A percentile compares a stretch with the other conserved stretches of the same genome.
Conservation (phyloP, 306 rosid species). For the Vigna unguiculata region DNA sequence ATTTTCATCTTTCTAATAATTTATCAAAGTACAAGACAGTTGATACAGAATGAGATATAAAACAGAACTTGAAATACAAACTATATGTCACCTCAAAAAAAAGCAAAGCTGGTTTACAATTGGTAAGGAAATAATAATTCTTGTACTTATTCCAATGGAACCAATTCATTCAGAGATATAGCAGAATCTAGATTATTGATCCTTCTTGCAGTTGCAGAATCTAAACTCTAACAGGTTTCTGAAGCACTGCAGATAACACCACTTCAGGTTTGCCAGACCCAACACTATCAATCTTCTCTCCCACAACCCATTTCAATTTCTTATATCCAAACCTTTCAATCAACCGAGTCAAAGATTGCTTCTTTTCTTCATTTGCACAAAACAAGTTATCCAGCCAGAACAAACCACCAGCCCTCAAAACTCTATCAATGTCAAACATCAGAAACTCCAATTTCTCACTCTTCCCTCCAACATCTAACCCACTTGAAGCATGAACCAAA, state of each 20-base stretch:
- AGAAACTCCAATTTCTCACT: conserved; percentile 80
- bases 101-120: conserved; percentile 53
- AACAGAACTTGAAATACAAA: conserved; percentile 43
- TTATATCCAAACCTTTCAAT: conserved; percentile 89
- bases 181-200: conserved; percentile 48
- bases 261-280: conserved; percentile 68
- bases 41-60: conserved; percentile 43
- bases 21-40: conserved; percentile 41
- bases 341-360: conserved; percentile 69
- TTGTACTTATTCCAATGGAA: conserved; percentile 57
- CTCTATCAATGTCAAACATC: conserved; percentile 87
- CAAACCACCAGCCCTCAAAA: conserved; percentile 87
- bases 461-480: conserved; percentile 77
- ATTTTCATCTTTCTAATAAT: conserved; percentile 46
- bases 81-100: conserved; percentile 49
- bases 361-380: conserved; percentile 77
- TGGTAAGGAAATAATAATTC: conserved; percentile 49
- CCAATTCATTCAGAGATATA: conserved; percentile 47
- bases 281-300: conserved; percentile 67
- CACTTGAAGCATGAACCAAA: conserved; percentile 66
- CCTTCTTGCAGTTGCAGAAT: conserved; percentile 47
- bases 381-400: conserved; percentile 89
- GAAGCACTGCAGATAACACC: conserved; percentile 85
- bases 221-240: conserved; percentile 75
- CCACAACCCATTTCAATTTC: conserved; percentile 96